phyloP scores from a whole-genome alignment of 306 rosid species.

The Vigna trinervia region DNA sequence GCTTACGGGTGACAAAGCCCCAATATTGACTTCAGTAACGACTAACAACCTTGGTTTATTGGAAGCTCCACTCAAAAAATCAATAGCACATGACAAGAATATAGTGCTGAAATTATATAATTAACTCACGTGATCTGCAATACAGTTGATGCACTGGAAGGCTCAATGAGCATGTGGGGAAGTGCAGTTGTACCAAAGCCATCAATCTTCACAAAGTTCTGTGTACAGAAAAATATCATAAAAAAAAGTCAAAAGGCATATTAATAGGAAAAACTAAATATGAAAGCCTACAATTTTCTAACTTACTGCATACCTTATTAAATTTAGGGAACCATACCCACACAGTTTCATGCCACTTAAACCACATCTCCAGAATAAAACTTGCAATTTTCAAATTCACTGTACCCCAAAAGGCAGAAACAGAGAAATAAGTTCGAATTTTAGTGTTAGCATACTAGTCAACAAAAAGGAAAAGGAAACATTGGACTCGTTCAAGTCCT shows the following conservation, averaged over 20 bases:
- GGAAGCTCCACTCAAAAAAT: slow-evolving; percentile 9
- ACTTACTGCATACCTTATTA: slow-evolving; percentile 54
- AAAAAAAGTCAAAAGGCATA: slow-evolving; percentile 18
- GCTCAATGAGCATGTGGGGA: slow-evolving; percentile 70
- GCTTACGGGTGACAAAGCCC: too few relatives aligned
- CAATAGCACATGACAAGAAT: not conserved
- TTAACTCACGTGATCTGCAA: slow-evolving; percentile 70
- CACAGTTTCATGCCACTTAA: slow-evolving; percentile 89
- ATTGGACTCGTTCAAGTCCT: not conserved
- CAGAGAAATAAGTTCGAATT: not conserved
- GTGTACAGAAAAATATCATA: slow-evolving; percentile 30
- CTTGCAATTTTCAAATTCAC: slow-evolving; percentile 63
- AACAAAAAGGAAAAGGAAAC: not conserved
- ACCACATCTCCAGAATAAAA: slow-evolving; percentile 87
- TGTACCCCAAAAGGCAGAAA: slow-evolving; percentile 32
- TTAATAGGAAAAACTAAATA: not conserved
- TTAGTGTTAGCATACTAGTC: slow-evolving; percentile 18
- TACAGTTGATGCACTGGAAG: slow-evolving; percentile 73
- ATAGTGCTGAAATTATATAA: not conserved
- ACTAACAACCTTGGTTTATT: not conserved
- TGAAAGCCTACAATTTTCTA: not conserved
- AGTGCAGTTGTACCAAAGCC: slow-evolving; percentile 51
- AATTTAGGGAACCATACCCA: slow-evolving; percentile 67
- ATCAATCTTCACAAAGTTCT: slow-evolving; percentile 61
- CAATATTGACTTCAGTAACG: not conserved